Evolutionary conservation across 441 rosid species (phyloP).

Genomic region (Dalechampia spathulata): DNA sequence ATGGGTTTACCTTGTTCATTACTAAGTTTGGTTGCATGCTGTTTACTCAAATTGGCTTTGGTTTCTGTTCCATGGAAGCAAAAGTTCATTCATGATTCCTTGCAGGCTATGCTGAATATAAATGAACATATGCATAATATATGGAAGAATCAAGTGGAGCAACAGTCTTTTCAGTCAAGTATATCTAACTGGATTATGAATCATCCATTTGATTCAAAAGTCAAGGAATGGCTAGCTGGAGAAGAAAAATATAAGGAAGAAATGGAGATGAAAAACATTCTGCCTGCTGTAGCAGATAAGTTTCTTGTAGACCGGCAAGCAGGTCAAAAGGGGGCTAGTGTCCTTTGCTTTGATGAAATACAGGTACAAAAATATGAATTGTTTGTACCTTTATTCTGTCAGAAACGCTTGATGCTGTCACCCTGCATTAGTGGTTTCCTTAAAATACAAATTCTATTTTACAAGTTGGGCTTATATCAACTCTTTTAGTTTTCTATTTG

Average conservation of each 20-base stretch:
- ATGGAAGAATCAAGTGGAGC: slow-evolving; percentile 77
- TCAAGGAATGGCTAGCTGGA: slow-evolving; percentile 86
- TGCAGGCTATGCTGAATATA: slow-evolving; percentile 87
- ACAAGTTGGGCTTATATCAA: neutral
- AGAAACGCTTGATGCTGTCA: neutral
- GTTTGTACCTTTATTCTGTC: slow-evolving; percentile 1
- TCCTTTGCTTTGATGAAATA: slow-evolving; percentile 94
- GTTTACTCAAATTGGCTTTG: neutral
- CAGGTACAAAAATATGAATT: slow-evolving; percentile 42
- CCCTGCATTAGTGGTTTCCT: neutral
- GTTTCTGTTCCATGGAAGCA: neutral
- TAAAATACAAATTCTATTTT: neutral
- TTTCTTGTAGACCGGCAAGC: slow-evolving; percentile 59
- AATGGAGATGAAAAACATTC: slow-evolving; percentile 72
- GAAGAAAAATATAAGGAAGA: slow-evolving; percentile 88
- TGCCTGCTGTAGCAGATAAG: slow-evolving; percentile 84
- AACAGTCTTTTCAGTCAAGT: slow-evolving; percentile 47
- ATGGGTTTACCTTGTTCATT: neutral
- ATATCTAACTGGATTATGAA: slow-evolving; percentile 73
- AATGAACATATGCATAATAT: slow-evolving; percentile 82
- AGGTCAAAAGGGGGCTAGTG: slow-evolving; percentile 62
- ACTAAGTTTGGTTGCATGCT: neutral
- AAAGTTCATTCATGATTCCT: slow-evolving; percentile 9
- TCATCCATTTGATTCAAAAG: slow-evolving; percentile 77
- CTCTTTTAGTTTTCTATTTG: slow-evolving; percentile 2